These are phyloP conservation scores for Talaromyces nanjingensis DNA, from an alignment of 495 filamentous ascomycete species.

Conservation along the genomic window DNA sequence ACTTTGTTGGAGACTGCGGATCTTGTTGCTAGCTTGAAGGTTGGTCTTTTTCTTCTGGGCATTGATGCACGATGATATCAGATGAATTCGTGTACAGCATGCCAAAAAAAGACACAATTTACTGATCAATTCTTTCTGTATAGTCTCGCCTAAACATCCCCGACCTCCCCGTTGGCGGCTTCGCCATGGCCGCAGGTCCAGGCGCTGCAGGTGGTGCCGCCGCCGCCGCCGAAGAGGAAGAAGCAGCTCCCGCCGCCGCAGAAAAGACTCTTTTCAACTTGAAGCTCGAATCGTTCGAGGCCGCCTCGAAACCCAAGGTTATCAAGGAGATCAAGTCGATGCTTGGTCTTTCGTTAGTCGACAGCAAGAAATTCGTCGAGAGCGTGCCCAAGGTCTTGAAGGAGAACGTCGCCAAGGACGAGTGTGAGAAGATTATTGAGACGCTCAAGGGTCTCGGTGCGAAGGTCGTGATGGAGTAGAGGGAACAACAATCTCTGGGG, in stretches of 20 bases:
- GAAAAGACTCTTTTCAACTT: conserved; percentile 98
- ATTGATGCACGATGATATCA: neutral
- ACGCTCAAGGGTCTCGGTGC: conserved; percentile 88
- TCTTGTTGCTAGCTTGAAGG: conserved; percentile 88
- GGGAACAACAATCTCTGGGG: neutral
- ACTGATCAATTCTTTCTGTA: conserved; percentile 6
- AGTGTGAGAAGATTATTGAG: conserved; percentile 96
- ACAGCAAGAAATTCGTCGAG: conserved; percentile 99
- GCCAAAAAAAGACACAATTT: no score
- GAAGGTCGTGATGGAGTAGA: conserved; percentile 83
- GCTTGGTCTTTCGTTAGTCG: conserved; percentile 90
- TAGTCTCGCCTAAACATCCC: conserved; percentile 96
- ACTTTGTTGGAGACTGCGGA: conserved; percentile 96
- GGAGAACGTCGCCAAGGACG: conserved; percentile 96
- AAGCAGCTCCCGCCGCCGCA: conserved; percentile 67
- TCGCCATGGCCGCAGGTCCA: conserved; percentile 57
- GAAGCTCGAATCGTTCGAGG: conserved; percentile 84
- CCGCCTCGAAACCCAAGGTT: conserved; percentile 87
- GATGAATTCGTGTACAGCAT: neutral
- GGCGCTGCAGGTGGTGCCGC: conserved; percentile 53
- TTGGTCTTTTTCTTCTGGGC: conserved; percentile 24
- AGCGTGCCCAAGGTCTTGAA: conserved; percentile 96
- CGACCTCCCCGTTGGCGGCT: conserved; percentile 88
- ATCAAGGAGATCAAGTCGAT: conserved; percentile 99
- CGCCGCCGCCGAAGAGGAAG: conserved; percentile 72